Evolutionary conservation across 169 alveolate genomes (phyloP).

Genomic region (Plasmodium coatneyi): DNA sequence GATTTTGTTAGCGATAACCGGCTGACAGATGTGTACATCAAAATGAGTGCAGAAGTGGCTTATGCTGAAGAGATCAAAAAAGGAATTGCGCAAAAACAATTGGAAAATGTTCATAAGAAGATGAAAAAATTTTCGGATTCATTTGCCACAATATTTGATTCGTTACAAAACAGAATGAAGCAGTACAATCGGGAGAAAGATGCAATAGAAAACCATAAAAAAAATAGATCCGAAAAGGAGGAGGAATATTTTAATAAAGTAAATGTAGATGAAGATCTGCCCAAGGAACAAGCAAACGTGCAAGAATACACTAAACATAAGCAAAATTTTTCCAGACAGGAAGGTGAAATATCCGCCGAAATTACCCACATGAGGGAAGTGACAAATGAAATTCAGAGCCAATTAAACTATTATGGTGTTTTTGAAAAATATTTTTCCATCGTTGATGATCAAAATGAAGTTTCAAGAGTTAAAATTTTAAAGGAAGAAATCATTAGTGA

Average conservation of each 20-base stretch:
- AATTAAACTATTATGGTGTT: conserved; percentile 6
- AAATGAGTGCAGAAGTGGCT: not conserved
- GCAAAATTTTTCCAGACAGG: not conserved
- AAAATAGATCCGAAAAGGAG: not conserved
- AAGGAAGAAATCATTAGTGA: not conserved
- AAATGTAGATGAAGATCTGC: not conserved
- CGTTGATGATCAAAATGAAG: not conserved
- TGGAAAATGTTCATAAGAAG: not conserved
- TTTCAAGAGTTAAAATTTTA: not conserved
- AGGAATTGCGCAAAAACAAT: conserved; percentile 3
- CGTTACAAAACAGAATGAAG: not conserved
- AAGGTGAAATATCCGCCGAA: not conserved
- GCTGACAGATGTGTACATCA: not conserved
- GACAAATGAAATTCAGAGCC: not conserved
- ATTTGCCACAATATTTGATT: not conserved
- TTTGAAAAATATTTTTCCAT: not conserved
- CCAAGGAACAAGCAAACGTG: not conserved
- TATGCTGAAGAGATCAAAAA: conserved; percentile 7
- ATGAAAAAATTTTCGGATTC: not conserved
- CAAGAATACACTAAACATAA: not conserved
- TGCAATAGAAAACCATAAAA: not conserved
- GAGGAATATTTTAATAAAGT: not conserved
- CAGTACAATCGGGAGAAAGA: not conserved
- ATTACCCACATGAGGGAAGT: not conserved
- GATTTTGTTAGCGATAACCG: not conserved